Base-by-base conservation (phyloP, 73 alveolate genomes). In the Halteria grandinella region DNA sequence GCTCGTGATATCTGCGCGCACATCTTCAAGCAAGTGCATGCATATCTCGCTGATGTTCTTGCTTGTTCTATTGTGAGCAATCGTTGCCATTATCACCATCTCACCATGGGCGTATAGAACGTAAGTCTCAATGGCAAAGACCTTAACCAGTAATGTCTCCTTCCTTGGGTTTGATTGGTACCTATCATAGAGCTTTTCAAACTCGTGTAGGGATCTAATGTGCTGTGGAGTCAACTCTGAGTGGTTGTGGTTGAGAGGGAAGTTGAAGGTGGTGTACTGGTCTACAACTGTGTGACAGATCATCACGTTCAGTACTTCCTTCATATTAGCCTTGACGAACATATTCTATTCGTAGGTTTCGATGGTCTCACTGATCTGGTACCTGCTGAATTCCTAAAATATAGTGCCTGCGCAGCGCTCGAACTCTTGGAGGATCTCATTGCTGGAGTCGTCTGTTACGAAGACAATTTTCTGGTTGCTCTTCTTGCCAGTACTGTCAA, bases 101-200 rank as follows among this genome's bases (percentile, higher is more conserved):
- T 66, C 80, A n/a, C 36, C 52, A 23, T 66, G 29, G 29, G 80
- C 64, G 27, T 36, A 43, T 4, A 66, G 18, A 4, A 52, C 80
- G 45, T 44, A 66, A 5, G 80, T 66, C 15, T 66, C 80, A 6
- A 66, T 47, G 1, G 64, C 36, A 47, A 45, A 44, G 10, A 66
- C 80, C 41, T 45, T 66, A 15, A 45, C 47, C 1, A 15, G 15
- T 10, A 34, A 66, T 37, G 47, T 29, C 1, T 66, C 80, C 21
- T 66, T 66, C 34, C 23, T 66, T 2, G 29, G 3, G 33, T 15
- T 41, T 17, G 27, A 45, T 21, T 25, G 66, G 21, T 44, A 66
- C 45, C 80, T 41, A 1, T 66, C 80, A 45, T 66, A 47, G 47
- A 66, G 80, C 39, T 66, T 24, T 25, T 66, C 80, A 45, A 45